Percentiles rank a stretch among this genome's conserved stretches.
Conservation (phyloP, 1,284 basidiomycete genomes). For the Schizophyllum commune region DNA sequence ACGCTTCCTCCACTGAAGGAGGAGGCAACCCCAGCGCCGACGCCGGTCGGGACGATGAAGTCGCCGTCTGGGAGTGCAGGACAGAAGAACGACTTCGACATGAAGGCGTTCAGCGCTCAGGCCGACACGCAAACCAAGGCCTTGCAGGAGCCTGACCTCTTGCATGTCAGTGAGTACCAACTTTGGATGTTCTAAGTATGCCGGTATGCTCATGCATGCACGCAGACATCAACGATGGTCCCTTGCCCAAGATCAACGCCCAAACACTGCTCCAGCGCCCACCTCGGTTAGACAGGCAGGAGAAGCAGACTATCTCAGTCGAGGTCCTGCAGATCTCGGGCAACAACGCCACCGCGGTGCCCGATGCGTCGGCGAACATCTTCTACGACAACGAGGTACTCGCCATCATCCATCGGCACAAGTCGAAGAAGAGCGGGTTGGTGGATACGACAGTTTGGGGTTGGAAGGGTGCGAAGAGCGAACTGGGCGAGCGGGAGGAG, state of each 20-base stretch:
- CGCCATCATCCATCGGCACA: conserved; percentile 59
- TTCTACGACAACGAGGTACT: conserved; percentile 70
- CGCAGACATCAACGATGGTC: conserved; percentile 34
- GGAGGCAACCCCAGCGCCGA: conserved; percentile 51
- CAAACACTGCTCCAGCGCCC: conserved; percentile 22
- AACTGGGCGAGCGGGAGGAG: conserved; percentile 48
- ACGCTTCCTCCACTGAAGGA: conserved; percentile 58
- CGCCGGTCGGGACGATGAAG: conserved; percentile 40
- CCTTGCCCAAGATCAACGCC: conserved; percentile 45
- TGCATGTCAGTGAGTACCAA: conserved; percentile 21
- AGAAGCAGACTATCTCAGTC: conserved; percentile 55
- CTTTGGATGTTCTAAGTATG: background rate
- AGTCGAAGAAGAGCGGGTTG: conserved; percentile 54
- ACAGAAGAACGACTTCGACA: background rate
- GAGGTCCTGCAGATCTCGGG: conserved; percentile 58
- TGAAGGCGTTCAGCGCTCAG: background rate
- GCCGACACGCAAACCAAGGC: background rate
- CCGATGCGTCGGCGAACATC: conserved; percentile 22
- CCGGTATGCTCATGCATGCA: background rate
- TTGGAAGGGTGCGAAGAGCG: conserved; percentile 55
- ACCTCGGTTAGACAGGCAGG: conserved; percentile 19
- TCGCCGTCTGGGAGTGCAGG: conserved; percentile 3
- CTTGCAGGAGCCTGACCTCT: conserved; percentile 11
- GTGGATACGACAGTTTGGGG: conserved; percentile 65
- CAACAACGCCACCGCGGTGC: conserved; percentile 35